Base-by-base conservation (phyloP, 2,329 filamentous ascomycete species). In the Incumbomyces lentus region DNA sequence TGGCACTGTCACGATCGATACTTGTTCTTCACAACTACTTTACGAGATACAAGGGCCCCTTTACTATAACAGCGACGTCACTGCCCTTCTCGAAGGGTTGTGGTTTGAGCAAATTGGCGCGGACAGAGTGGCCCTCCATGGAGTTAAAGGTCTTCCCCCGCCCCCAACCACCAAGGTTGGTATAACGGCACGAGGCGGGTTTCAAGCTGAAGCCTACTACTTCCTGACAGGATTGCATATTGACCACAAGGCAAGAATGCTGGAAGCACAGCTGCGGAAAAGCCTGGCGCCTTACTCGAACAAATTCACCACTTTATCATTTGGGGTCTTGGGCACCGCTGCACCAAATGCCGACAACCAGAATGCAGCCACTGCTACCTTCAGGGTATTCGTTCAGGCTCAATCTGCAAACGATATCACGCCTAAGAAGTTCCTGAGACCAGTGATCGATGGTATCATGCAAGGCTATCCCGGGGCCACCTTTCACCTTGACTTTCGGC, bases 11-110 rank as follows among this genome's bases (percentile, higher is more conserved):
- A 67, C 64, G 1, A 66, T 70, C 6, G 69, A 75, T 45, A 77
- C 74, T 0, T 71, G 73, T 46, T 68, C 68, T 0, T 71, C 68
- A 2, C 74, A 78, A 49, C 60, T 76, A 2, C 54, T 77, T 1
- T 77, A 75, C 54, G 73, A 76, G 56, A 70, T 75, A 13, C 72
- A 75, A 52, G 73, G 73, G 4, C 71, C 70, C 0, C 71, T 68
- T 64, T 79, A 79, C 56, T 74, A 68, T 64, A 77, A 78, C 60
- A 72, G 69, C 0, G 75, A 78, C 51, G 74, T 78, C 26, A 75
- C 70, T 0, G 75, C 75, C 0, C 55, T 74, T 12, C 60, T 79
- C 12, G 62, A 68, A 39, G 62, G 68, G n/a, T 61, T 77, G 32
- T 68, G 64, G 48, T 74, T 81, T 49, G 68, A 74, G 39, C 68